Base-by-base conservation (phyloP, 768 basidiomycete species). In the Suillus spraguei region DNA sequence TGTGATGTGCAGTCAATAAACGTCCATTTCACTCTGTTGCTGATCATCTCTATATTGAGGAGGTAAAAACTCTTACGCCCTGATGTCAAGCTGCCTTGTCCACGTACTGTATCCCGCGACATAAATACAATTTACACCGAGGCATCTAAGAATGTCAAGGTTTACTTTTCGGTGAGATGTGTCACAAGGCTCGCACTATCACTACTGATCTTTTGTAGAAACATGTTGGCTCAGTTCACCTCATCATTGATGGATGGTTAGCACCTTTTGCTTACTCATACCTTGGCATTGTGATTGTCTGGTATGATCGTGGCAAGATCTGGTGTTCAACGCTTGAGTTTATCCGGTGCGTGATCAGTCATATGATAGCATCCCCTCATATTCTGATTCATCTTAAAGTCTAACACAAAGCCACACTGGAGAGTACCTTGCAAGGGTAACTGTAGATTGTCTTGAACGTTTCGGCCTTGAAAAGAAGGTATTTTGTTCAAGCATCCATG, bases 201-300 rank as follows among this genome's bases (percentile, higher is more conserved):
- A n/a, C n/a, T n/a, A n/a, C 16, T 38, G 17, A 59, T 24, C 20
- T 39, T n/a, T n/a, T n/a, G 28, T 62, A 66, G 68, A 58, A 49
- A 42, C 32, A 61, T 54, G 62, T 64, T 32, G 38, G 65, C 16
- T 55, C 70, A 7, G 65, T 78, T 39, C 75, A 78, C 63, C 61
- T 73, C 20, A 74, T 73, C 32, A 64, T 78, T 59, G 76, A 78
- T 69, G 73, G 78, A 20, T 78, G 77, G 77, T 76, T 76, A 2
- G 67, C 72, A 20, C 77, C 77, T 9, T 59, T 75, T 28, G 64
- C 64, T 1, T 60, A 65, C 11, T 71, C 71, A 10, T 77, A 72
- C 60, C 72, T 78, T 16, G 75, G 77, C 3, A 60, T 77, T 49
- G 75, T 76, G 24, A 61, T 79, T n/a, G 58, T 71, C 20, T 75